Conservation (phyloP, 2,329 filamentous ascomycete species). For the Penicillium sumatraense region DNA sequence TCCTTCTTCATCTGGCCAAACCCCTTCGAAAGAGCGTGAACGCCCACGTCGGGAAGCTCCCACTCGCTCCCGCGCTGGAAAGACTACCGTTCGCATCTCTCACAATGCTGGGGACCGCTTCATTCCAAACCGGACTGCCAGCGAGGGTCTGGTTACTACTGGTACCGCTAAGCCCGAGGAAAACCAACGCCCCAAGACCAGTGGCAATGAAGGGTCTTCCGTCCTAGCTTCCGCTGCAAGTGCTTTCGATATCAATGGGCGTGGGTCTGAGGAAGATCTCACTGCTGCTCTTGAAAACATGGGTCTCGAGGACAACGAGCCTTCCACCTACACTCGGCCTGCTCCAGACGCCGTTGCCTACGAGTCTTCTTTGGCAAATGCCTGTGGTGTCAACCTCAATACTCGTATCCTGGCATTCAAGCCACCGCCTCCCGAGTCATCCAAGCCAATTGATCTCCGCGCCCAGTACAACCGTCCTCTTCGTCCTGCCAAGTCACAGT, state of each 20-base stretch:
- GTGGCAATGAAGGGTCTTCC: conserved; percentile 70
- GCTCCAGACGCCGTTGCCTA: conserved; percentile 89
- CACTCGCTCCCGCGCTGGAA: conserved; percentile 56
- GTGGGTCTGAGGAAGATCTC: conserved; percentile 71
- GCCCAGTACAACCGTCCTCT: conserved; percentile 98
- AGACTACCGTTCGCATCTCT: conserved; percentile 73
- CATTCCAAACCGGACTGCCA: conserved; percentile 90
- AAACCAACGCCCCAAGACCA: conserved; percentile 73
- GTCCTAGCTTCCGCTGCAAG: conserved; percentile 76
- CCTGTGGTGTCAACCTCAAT: conserved; percentile 90
- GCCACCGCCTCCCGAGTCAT: conserved; percentile 95
- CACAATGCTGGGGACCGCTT: conserved; percentile 85
- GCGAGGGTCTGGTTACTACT: conserved; percentile 81
- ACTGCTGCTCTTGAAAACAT: conserved; percentile 79
- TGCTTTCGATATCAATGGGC: conserved; percentile 66
- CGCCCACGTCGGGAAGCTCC: conserved; percentile 59
- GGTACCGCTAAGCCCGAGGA: conserved; percentile 87
- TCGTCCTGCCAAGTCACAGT: conserved; percentile 72
- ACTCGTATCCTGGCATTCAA: conserved; percentile 98
- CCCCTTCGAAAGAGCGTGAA: conserved; percentile 67
- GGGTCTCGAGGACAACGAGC: conserved; percentile 74
- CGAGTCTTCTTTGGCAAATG: conserved; percentile 85
- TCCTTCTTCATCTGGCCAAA: conserved; percentile 53
- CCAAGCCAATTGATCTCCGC: conserved; percentile 95
- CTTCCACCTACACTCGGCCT: conserved; percentile 70